These are phyloP conservation scores for Diaporthe sp. DNA, from an alignment of 2,329 filamentous ascomycete species.

Conservation along the genomic window DNA sequence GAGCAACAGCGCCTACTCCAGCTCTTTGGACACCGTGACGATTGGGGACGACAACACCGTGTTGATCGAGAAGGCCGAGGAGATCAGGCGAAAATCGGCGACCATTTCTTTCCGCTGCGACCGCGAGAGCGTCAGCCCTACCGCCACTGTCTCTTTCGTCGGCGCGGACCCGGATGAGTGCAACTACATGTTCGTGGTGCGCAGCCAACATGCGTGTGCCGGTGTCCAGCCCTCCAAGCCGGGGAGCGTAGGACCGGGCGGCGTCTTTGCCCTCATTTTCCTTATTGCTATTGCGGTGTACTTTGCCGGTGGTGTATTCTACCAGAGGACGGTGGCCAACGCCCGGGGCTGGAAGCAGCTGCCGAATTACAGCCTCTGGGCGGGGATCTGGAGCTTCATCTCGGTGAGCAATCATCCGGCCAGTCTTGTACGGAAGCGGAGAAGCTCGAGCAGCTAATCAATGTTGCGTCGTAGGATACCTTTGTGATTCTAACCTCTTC, in stretches of 20 bases:
- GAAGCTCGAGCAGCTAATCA: conserved; percentile 23
- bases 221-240: conserved; percentile 76
- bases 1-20: conserved; percentile 27
- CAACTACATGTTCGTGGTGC: conserved; percentile 94
- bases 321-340: conserved; percentile 94
- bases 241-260: conserved; percentile 75
- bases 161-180: conserved; percentile 87
- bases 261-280: conserved; percentile 90
- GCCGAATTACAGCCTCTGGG: conserved; percentile 94
- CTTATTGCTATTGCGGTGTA: conserved; percentile 85
- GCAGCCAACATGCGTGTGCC: conserved; percentile 83
- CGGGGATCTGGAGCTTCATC: conserved; percentile 85
- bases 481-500: conserved; percentile 76
- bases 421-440: conserved; percentile 6
- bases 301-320: conserved; percentile 90
- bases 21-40: conserved; percentile 37
- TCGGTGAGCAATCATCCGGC: conserved; percentile 64
- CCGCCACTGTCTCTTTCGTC: conserved; percentile 83
- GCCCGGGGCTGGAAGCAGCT: conserved; percentile 95
- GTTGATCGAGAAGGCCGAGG: conserved; percentile 28
- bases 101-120: conserved; percentile 96
- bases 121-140: conserved; percentile 75
- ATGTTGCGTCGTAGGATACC: conserved; percentile 60
- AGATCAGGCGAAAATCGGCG: conserved; percentile 77
- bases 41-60: conserved; percentile 45